Conservation (phyloP, 23 red algal species). For the Gracilariopsis chorda region DNA sequence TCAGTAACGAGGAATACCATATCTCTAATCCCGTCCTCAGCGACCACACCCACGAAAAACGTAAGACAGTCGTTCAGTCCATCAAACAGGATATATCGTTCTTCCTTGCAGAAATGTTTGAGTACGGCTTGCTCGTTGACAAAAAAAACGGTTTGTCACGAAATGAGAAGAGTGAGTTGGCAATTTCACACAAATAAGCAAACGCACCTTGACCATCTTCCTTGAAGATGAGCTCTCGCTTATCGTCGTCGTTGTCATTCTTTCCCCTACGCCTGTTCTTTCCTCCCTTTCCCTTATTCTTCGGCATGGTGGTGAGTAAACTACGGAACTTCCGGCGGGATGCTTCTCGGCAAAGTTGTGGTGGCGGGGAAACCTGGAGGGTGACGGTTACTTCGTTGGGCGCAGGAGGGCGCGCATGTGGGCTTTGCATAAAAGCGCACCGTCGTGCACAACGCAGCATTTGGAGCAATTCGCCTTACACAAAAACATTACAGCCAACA, state of each 20-base stretch:
- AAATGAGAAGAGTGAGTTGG: not conserved
- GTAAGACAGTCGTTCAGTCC: constrained; percentile 3
- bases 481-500: too few species aligned
- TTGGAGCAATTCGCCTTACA: too few species aligned
- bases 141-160: not conserved
- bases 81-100: constrained; percentile 14
- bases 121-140: not conserved
- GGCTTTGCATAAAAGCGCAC: too few species aligned
- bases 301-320: constrained; percentile 83
- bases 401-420: too few species aligned
- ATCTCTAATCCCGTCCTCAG: constrained; percentile 70
- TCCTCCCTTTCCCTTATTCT: constrained; percentile 99
- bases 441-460: too few species aligned
- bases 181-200: not conserved
- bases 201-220: constrained; percentile 98
- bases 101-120: constrained; percentile 1
- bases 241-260: constrained; percentile 98
- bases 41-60: not conserved
- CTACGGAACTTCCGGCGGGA: too few species aligned
- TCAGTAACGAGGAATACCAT: constrained; percentile 83
- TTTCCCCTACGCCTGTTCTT: constrained; percentile 99
- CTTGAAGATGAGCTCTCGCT: constrained; percentile 97
- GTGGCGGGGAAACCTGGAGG: too few species aligned
- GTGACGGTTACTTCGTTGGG: too few species aligned
- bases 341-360: too few species aligned